phyloP scores from a whole-genome alignment of 805 yeast genomes.

The Teunomyces funiuensis region DNA sequence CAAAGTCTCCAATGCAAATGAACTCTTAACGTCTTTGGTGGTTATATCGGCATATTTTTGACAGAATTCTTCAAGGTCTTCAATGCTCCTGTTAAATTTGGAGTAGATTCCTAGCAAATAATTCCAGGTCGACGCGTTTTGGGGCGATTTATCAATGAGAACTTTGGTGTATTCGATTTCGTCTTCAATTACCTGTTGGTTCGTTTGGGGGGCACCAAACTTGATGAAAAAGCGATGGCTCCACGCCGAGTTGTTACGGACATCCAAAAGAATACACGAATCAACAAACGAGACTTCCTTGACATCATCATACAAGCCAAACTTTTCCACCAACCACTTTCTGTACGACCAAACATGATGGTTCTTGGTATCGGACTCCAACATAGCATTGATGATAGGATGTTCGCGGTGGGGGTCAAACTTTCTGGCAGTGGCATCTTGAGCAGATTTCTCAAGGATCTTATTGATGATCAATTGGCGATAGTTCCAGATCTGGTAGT shows the following conservation, averaged over 20 bases:
- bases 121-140: conserved; percentile 85
- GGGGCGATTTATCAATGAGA: conserved; percentile 63
- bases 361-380: conserved; percentile 80
- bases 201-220: conserved; percentile 22
- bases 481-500: conserved; percentile 97
- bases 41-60: conserved; percentile 35
- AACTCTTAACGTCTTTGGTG: conserved; percentile 36
- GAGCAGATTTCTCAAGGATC: conserved; percentile 18
- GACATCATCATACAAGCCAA: conserved; percentile 42
- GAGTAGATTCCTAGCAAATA: conserved; percentile 63
- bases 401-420: conserved; percentile 56
- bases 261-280: conserved; percentile 54
- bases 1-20: conserved; percentile 64
- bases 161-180: conserved; percentile 57
- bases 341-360: conserved; percentile 96
- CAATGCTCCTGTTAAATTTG: conserved; percentile 23
- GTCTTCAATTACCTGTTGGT: conserved; percentile 20
- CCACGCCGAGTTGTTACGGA: conserved; percentile 94
- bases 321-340: conserved; percentile 73
- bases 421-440: conserved; percentile 14
- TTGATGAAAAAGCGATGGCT: conserved; percentile 70
- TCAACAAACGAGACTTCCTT: conserved; percentile 56
- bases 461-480: conserved; percentile 61
- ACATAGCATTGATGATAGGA: conserved; percentile 64
- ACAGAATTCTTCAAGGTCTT: conserved; percentile 48